Conservation (phyloP, 1,139 yeast genomes). For the Candida sanyaensis region DNA sequence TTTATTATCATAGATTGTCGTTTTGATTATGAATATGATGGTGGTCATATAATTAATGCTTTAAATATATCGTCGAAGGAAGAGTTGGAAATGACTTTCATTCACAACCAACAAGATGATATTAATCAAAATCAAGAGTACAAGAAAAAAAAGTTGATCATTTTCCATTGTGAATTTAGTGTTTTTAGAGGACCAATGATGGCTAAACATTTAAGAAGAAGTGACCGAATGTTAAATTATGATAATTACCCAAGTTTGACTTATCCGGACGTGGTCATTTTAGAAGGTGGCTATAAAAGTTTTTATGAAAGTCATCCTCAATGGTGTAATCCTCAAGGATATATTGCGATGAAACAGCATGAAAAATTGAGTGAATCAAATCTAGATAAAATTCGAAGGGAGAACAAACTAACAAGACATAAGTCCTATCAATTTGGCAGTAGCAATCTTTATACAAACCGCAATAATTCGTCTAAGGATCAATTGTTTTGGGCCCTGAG, state of each 20-base stretch:
- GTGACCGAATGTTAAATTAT: conserved; percentile 75
- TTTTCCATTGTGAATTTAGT: conserved; percentile 95
- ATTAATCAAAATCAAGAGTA: conserved; percentile 12
- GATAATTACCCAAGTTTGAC: conserved; percentile 76
- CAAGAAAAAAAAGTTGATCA: conserved; percentile 44
- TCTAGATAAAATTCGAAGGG: conserved; percentile 66
- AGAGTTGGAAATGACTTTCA: conserved; percentile 57
- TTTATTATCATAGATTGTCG: conserved; percentile 79
- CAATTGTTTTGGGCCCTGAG: conserved; percentile 3
- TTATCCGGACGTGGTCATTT: conserved; percentile 85
- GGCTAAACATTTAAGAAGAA: conserved; percentile 82
- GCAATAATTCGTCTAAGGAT: neutral
- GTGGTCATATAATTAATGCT: conserved; percentile 91
- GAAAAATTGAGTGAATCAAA: conserved; percentile 69
- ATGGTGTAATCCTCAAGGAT: conserved; percentile 72
- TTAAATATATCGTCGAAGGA: conserved; percentile 73
- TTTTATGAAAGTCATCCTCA: conserved; percentile 60
- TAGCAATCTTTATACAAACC: neutral
- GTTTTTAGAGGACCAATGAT: conserved; percentile 90
- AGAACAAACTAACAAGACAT: conserved; percentile 46
- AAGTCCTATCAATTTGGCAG: conserved; percentile 27
- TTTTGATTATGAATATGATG: conserved; percentile 85
- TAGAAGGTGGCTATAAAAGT: conserved; percentile 88
- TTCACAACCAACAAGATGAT: conserved; percentile 16
- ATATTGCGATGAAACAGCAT: conserved; percentile 88